A percentile compares a stretch with the other conserved stretches of the same genome.
phyloP scores from a whole-genome alignment of 2,329 filamentous ascomycete genomes.

The Ophidiomyces ophidiicola region DNA sequence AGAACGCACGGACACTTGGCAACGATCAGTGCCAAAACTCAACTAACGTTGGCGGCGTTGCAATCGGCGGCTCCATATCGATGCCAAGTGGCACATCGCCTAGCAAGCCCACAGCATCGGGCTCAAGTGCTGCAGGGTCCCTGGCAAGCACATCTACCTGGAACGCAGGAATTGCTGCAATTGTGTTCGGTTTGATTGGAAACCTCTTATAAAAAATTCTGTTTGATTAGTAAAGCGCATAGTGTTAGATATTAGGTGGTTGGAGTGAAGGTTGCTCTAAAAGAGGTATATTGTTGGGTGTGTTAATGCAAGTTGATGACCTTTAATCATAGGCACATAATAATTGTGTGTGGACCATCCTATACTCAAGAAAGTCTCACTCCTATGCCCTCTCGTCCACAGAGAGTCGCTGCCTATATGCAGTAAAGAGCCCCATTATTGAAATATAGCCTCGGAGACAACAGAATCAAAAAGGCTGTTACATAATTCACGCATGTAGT shows the following conservation, averaged over 20 bases:
- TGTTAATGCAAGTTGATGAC: too few species aligned
- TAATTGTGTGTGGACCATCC: too few species aligned
- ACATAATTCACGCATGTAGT: constrained; percentile 20
- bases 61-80: constrained; percentile 3
- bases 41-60: constrained; percentile 25
- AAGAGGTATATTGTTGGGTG: too few species aligned
- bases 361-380: too few species aligned
- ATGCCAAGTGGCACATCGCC: background rate
- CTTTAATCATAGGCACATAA: too few species aligned
- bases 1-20: constrained; percentile 26
- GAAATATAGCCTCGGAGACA: too few species aligned
- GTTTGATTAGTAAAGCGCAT: too few species aligned
- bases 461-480: background rate
- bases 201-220: constrained; percentile 2
- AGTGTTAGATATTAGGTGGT: too few species aligned
- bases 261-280: too few species aligned
- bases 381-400: too few species aligned
- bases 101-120: background rate
- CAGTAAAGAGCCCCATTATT: too few species aligned
- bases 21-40: constrained; percentile 30
- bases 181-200: background rate
- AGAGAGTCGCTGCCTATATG: too few species aligned
- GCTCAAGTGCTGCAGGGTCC: constrained; percentile 2
- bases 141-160: background rate
- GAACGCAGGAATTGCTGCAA: background rate